phyloP scores from a whole-genome alignment of 768 basidiomycete genomes.

The Grammothele lineata region DNA sequence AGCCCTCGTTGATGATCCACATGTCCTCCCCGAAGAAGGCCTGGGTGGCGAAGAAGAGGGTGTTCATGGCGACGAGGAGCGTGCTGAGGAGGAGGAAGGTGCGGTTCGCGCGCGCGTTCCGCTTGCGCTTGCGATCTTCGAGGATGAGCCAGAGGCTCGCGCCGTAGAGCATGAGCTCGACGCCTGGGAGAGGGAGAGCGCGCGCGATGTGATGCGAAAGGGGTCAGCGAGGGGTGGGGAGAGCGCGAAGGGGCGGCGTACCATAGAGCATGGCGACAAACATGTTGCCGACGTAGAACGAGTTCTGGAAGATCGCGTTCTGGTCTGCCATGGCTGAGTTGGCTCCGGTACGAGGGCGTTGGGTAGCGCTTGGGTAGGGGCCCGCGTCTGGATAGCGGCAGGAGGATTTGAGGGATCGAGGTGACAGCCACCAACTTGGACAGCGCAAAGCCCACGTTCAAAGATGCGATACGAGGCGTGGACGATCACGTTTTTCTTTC shows the following conservation, averaged over 20 bases:
- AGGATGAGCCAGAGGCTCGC: slow-evolving; percentile 9
- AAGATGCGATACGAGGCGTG: no score
- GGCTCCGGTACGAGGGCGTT: no score
- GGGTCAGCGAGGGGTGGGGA: background rate
- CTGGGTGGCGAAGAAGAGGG: slow-evolving; percentile 22
- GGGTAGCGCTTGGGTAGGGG: no score
- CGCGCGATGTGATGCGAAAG: background rate
- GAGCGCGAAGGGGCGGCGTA: background rate
- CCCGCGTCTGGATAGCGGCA: no score
- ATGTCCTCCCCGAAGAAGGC: slow-evolving; percentile 29
- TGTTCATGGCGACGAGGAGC: slow-evolving; percentile 20
- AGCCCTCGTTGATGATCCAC: slow-evolving; percentile 30
- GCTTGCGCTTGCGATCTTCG: slow-evolving; percentile 1
- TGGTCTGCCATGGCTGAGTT: slow-evolving; percentile 7
- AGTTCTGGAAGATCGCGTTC: slow-evolving; percentile 14
- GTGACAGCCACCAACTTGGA: no score
- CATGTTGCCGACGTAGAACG: slow-evolving; percentile 15
- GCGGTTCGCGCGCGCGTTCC: slow-evolving; percentile 7
- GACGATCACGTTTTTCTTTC: no score
- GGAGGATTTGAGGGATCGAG: no score
- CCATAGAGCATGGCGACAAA: slow-evolving; percentile 12
- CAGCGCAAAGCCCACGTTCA: no score
- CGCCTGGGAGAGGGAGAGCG: slow-evolving; percentile 8
- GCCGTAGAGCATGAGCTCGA: slow-evolving; percentile 24
- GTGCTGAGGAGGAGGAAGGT: slow-evolving; percentile 22